Base-by-base conservation (phyloP, 495 filamentous ascomycete genomes). In the Xylaria intraflava region DNA sequence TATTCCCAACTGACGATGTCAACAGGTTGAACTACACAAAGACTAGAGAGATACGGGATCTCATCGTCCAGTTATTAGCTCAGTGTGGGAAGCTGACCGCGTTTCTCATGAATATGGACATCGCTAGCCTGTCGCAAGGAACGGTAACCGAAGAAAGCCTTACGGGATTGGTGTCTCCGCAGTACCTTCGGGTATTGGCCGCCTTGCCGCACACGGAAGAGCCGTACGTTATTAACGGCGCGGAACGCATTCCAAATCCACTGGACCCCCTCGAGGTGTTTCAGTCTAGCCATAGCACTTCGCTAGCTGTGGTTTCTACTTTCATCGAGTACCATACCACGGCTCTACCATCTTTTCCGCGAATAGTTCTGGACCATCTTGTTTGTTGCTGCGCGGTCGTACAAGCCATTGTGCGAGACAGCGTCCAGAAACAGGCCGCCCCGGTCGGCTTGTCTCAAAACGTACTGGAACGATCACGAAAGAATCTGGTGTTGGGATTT, bases 301-400 rank as follows among this genome's bases (percentile, higher is more conserved):
- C 62, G 5, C 41, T 60, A 4, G 31, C 11, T 33, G 40, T 46
- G 19, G 36, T 69, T 8, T 19, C 38, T 31, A 55, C 46, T 12
- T 62, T 79, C 20, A 67, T 69, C 6, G 58, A 65, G 36, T 42
- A 59, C 9, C 64, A 72, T 31, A 49, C 63, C 8, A 55, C 53
- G 23, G 61, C 67, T 9, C 57, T 77, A 23, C 51, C 64, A 1
- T 66, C 61, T 19, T 72, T 59, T 38, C 75, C 77, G 4, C 72
- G 65, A 53, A 55, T 56, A 46, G 51, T 75, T 17, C 66, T 71
- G 35, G 76, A 79, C 17, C 62, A 65, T 24, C 54, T 81, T 12
- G 66, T 56, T 4, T 62, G 66, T 12, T 46, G 72, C n/a, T 68
- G 66, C 50, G 56, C 57, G 31, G 54, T 77, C 6, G 54, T 63